Evolutionary conservation across 2,329 filamentous ascomycete genomes (phyloP).

Genomic region (Cladosporium cucumerinum): DNA sequence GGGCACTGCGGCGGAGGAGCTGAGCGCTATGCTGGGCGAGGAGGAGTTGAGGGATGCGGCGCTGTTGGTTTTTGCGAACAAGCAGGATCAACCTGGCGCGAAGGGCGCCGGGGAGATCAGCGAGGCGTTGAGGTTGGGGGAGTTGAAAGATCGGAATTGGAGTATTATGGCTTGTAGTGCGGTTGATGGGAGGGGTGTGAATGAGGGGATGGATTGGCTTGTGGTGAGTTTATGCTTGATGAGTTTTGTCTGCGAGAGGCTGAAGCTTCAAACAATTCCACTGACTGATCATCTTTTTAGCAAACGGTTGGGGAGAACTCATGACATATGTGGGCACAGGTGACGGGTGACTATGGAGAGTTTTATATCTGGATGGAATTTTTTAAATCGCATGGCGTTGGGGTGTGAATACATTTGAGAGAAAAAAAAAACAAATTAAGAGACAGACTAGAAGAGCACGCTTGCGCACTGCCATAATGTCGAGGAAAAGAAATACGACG

Average conservation of each 20-base stretch:
- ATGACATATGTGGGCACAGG: neutral
- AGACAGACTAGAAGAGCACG: neutral
- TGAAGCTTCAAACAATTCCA: neutral
- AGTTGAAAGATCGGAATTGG: constrained; percentile 96
- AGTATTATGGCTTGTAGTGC: constrained; percentile 97
- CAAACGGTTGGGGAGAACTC: constrained; percentile 20
- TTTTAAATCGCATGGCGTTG: constrained; percentile 15
- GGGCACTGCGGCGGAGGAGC: constrained; percentile 86
- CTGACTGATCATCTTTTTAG: neutral
- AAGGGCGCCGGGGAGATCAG: constrained; percentile 97
- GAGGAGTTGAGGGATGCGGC: constrained; percentile 92
- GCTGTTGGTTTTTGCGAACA: constrained; percentile 94
- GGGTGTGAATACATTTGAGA: constrained; percentile 11
- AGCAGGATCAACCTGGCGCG: constrained; percentile 95
- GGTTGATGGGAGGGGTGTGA: constrained; percentile 89
- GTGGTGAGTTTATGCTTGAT: constrained; percentile 58
- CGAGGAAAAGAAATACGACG: neutral
- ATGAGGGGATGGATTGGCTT: constrained; percentile 98
- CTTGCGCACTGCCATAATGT: neutral
- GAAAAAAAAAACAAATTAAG: neutral
- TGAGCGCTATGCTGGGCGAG: constrained; percentile 93
- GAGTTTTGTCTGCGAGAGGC: neutral
- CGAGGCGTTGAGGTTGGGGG: constrained; percentile 83
- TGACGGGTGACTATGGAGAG: neutral
- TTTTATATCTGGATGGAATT: neutral